Base-by-base conservation (phyloP, 805 yeast species). In the Lipomyces chichibuensis region DNA sequence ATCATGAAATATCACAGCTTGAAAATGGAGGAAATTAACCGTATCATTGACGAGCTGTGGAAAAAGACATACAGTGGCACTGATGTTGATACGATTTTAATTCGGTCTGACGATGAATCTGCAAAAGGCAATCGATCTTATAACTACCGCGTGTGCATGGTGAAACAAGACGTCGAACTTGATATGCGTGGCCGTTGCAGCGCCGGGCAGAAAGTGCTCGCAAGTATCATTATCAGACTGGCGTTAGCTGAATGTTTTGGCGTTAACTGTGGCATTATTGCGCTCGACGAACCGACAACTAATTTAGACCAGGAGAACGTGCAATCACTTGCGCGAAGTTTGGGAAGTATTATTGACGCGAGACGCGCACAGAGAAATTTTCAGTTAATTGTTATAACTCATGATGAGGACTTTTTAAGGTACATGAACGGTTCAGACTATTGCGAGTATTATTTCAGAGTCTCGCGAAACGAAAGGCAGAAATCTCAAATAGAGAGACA, bases 121-220 rank as follows among this genome's bases (percentile, higher is more conserved):
- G 78, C 80, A 2, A 81, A 80, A 62, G 85, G 82, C 2, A 65
- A 82, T 80, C 11, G 71, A 46, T 65, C 72, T 25, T 71, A 71
- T 49, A 71, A 71, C 62, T 71, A 71, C 65, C 66, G 73, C 4
- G 73, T 95, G 23, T 97, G 93, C 27, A 95, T 95, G 99, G 87
- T 88, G 66, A 95, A 95, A 76, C 91, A 90, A 74, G 94, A 90
- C 66, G 90, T 88, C 0, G 98, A 95, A 77, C 80, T 95, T 59
- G 99, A 95, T 75, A 95, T 95, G 99, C 84, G 99, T 69, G 99
- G 99, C 0, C 81, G 99, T 65, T 95, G 99, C 77, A 91, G 97
- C 1, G 98, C 99, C 0, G 99, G 99, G 0, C 99, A 95, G 77
- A 91, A 92, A 74, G 98, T 95, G 3, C 79, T 95, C 57, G 97